Base-by-base conservation (phyloP, 192 early-diverging fungal genomes). In the Backusella psychrophila region DNA sequence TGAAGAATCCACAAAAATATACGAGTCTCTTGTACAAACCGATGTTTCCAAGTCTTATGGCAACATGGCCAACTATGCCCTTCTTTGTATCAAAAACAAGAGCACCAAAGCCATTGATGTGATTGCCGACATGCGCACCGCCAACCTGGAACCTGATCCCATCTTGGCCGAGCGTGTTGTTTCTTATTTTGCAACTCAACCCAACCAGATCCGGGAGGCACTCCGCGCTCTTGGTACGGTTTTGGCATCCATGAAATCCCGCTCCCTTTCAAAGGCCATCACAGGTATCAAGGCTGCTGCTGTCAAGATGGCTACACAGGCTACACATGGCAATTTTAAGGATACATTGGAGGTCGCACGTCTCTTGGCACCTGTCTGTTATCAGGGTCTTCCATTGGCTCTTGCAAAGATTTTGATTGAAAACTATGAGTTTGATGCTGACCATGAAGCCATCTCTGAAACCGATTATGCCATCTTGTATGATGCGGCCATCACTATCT, bases 21-120 rank as follows among this genome's bases (percentile, higher is more conserved):
- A 83, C 75, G 11, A 63, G 4, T 9, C 76, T 4, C 59, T 83
- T 56, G 19, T 74, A 29, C 69, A 72, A 39, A 77, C 71, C 1
- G 82, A 83, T 44, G 70, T 83, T 38, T 66, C 72, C 14, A 79
- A 80, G 34, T 56, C 76, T 4, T 83, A 83, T 49, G 76, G 79
- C 26, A 83, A 80, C 41, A 59, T 83, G n/a, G 76, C 82, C 6
- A 75, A 63, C 39, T 83, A 83, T 39, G 75, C 78, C 0, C 52
- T 77, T 11, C 53, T 83, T 0, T 83, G 79, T 34, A 42, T 83
- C 8, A 42, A 44, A 0, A 39, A 63, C 33, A 19, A 71, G 21
- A 39, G 67, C 33, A 31, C 21, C 29, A 49, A 39, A 11, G 78
- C 67, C 21, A 31, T 75, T 23, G 26, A 39, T 26, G 77, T 83